phyloP scores from a whole-genome alignment of 371 early-diverging fungal species.

The Apophysomyces trapeziformis region DNA sequence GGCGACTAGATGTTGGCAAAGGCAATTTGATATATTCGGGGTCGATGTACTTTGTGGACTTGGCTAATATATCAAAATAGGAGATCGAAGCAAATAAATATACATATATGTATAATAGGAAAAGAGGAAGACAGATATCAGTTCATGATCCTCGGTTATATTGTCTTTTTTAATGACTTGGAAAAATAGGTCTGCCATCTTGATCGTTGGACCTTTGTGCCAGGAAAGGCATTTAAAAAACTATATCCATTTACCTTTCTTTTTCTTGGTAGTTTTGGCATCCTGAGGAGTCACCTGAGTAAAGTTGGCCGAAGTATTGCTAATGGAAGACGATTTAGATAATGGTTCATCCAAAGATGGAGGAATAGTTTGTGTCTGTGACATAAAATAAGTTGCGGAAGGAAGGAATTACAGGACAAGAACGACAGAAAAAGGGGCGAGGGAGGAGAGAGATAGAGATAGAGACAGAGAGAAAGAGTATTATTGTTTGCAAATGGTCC shows the following conservation, averaged over 20 bases:
- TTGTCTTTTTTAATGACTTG: not conserved
- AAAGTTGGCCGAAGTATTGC: constrained; percentile 6
- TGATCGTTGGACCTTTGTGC: not conserved
- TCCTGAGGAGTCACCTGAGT: constrained; percentile 13
- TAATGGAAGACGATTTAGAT: constrained; percentile 7
- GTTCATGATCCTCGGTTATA: constrained; percentile 1
- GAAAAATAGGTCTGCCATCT: not conserved
- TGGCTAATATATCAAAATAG: constrained; percentile 7
- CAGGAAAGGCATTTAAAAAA: not conserved
- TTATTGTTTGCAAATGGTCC: not conserved
- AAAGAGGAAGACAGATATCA: constrained; percentile 2
- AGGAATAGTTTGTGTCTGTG: constrained; percentile 9
- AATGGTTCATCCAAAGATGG: constrained; percentile 12
- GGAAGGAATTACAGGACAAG: not conserved
- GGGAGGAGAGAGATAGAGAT: not conserved
- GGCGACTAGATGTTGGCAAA: constrained; percentile 2
- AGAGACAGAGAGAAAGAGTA: not conserved
- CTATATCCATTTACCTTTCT: constrained; percentile 13
- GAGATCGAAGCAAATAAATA: not conserved
- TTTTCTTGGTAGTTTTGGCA: not conserved
- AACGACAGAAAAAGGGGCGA: too few relatives aligned
- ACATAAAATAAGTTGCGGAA: constrained; percentile 7
- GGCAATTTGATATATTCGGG: constrained; percentile 9
- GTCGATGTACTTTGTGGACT: constrained; percentile 10
- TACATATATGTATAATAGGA: not conserved